Evolutionary conservation across 2,329 filamentous ascomycete genomes (phyloP), one percentile per base, ranked within the genome.

Genomic region (Didymosphaeria variabile): DNA sequence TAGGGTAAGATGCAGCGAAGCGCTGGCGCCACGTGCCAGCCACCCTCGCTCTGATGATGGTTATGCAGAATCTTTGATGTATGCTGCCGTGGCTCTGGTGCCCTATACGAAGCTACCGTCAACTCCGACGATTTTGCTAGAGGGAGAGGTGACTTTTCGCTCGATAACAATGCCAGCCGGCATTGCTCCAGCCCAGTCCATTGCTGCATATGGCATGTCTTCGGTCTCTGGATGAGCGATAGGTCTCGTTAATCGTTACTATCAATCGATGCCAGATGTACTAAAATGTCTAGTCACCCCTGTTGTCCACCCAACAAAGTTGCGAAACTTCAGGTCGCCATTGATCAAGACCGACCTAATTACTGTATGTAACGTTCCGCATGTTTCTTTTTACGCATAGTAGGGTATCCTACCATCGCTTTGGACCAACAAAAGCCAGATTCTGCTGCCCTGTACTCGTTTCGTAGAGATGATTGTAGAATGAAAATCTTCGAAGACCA

Each of bases 401-500:
- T 61, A 58, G 4, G 55, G 50, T 9, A 62, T 52, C 5, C 44
- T 32, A 32, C 23, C 46, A 5, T 51, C 44, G 5, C 34, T 15
- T 8, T 58, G 44, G n/a, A 55, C n/a, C 15, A 62, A 34, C 19
- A 62, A 59, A 40, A 56, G 56, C 56, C 60, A 62, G n/a, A 36
- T 53, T 5, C 59, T 32, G 32, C 51, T 56, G 34, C 19, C 1
- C 26, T 32, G 5, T 17, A 2, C 23, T 38, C 32, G 34, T 4
- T 29, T n/a, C 17, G 60, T 59, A 9, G 55, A 55, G 3, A 62
- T 50, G 23, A 62, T 51, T 44, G 59, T 59, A 5, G 56, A 51
- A 50, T 19, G 40, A 23, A 36, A 34, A 5, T 56, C 56, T 23
- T 62, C 59, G 7, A 62, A 19, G 23, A 59, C 13, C 29, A 59